Evolutionary conservation across 495 filamentous ascomycete genomes (phyloP), one percentile per base, ranked within the genome.

Genomic region (Tuber melanosporum): DNA sequence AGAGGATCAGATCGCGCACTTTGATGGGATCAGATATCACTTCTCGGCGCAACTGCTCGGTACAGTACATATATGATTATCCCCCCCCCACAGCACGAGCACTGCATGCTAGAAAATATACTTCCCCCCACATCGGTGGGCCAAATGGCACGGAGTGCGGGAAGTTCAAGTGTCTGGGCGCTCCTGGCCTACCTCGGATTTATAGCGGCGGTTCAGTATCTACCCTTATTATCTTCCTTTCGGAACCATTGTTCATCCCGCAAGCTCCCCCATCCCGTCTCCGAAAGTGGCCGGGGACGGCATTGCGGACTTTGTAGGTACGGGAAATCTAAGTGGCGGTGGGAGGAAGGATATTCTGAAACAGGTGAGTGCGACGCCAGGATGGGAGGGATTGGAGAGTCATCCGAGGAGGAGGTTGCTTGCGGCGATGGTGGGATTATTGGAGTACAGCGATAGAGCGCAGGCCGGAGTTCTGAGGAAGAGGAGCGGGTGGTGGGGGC

Each of bases 351-450:
- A 71, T 41, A 73, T 80, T 79, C 75, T 74, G 47, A 76, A 73
- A 44, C 79, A 76, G 69, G 71, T 82, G 70, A 66, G 41, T n/a
- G 78, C 75, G 62, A 80, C 72, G 17, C 78, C 75, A 26, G 80
- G 74, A 73, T 80, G 77, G 78, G 78, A 80, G 32, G 62, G 71
- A 41, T 71, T 76, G 66, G 73, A 73, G 36, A 76, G 77, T 72
- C 84, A 85, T 47, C 76, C 81, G 14, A 82, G 82, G 46, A 77
- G 80, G 32, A 78, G 83, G 43, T 75, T 84, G 6, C 78, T 85
- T 32, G 80, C 83, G 14, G 84, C 84, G 5, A 75, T 84, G 20
- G 78, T 81, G 44, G 83, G 84, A 14, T 84, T 83, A 71, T 77
- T 79, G 26, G 72, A 76, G 36, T 85, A 85, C 47, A 79, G 75